Evolutionary conservation across 306 rosid genomes (phyloP).

Genomic region (Lagenaria siceraria): DNA sequence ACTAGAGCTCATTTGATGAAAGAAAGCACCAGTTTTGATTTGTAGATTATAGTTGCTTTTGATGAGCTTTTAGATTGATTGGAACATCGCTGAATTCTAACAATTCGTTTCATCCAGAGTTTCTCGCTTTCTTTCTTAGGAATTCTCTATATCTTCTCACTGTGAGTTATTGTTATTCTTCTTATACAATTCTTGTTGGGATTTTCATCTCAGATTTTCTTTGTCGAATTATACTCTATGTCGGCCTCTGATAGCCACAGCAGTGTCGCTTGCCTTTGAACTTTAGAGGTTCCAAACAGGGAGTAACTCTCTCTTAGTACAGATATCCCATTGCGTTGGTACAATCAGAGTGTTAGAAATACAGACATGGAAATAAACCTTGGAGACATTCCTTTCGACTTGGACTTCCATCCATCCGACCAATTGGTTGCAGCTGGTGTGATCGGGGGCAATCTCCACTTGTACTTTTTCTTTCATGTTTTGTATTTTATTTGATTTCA

Average conservation of each 20-base stretch:
- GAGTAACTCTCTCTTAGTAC: neutral
- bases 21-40: too few species aligned
- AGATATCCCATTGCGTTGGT: neutral
- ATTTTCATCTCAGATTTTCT: too few species aligned
- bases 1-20: too few species aligned
- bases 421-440: conserved; percentile 49
- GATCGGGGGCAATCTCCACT: conserved; percentile 50
- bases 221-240: too few species aligned
- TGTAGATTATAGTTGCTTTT: too few species aligned
- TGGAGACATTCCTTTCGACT: conserved; percentile 54
- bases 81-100: too few species aligned
- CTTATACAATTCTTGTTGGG: too few species aligned
- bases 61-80: too few species aligned
- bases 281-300: neutral
- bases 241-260: neutral
- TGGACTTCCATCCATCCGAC: conserved; percentile 71
- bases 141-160: too few species aligned
- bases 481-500: neutral
- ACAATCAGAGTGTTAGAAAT: neutral
- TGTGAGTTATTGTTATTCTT: too few species aligned
- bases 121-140: too few species aligned
- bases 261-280: neutral
- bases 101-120: too few species aligned
- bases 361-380: conserved; percentile 51
- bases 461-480: conserved; percentile 21